Evolutionary conservation across 306 rosid species (phyloP), one percentile per base, ranked within the genome.

Genomic region (Cicer arietinum): DNA sequence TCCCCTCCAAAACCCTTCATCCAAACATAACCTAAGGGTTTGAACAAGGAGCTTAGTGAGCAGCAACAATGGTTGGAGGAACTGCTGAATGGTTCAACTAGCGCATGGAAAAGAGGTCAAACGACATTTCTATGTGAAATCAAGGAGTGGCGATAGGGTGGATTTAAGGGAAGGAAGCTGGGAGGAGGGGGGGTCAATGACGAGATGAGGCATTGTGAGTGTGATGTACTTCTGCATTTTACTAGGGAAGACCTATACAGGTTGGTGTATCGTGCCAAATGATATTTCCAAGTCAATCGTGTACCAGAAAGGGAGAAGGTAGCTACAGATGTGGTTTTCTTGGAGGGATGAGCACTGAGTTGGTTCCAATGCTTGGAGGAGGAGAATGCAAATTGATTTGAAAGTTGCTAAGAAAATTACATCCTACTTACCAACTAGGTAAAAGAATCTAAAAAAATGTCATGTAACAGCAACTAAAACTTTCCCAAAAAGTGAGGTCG

Each of bases 401-500:
- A 12, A 60, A 12, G 67, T 60, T 39, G 58, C 10, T 14, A 46
- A 14, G 54, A 62, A 65, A 56, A 52, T 30, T 7, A 7, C 66
- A 37, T 18, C 56, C 11, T 0, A 37, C 69, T 54, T 64, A 65
- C 50, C 51, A 68, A 75, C 60, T 16, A 16, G 57, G 9, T 42
- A 69, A 22, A 30, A 71, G 8, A 41, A 81, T 75, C 56, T 52
- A 65, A 77, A 18, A 30, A 40, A 46, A 4, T 41, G 44, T 67
- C 84, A 58, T 53, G 54, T 7, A 71, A n/a, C 47, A 50, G 41
- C 44, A 46, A 14, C 50, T 44, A 53, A 44, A 59, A 20, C 35
- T 41, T 59, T 44, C 50, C 58, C 59, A 20, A 35, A n/a, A 18
- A 14, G 25, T 42, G 53, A 10, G n/a, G 12, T 41, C 12, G 5